Evolutionary conservation across 805 yeast species (phyloP), one percentile per base, ranked within the genome.

Genomic region (Yarrowia yakushimensis): DNA sequence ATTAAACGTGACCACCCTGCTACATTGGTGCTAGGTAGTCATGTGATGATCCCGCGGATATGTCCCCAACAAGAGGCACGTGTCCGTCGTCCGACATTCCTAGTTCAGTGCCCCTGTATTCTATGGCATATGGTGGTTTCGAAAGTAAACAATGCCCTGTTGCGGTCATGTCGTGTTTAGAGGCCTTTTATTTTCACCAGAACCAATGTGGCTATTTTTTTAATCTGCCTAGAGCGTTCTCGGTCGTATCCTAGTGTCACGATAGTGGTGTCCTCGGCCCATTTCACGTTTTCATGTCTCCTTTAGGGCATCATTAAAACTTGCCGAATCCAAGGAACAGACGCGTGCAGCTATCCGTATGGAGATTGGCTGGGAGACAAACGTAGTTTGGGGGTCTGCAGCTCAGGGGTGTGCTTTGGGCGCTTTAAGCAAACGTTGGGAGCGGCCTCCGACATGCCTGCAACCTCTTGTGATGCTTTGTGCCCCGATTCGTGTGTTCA

Each of bases 301-400:
- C 2, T 15, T 15, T 15, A 7, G 9, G 15, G 10, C 17, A 15
- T 33, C 37, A 23, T 23, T 13, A 15, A 23, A 13, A 45, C 39
- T 30, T 48, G 39, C 55, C 37, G 37, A 15, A 48, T 48, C 55
- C 39, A 48, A 31, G 55, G 39, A 48, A 22, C 12, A 48, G n/a
- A 33, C 55, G 37, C 55, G 55, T 48, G 55, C 39, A 13, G 55
- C 18, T 17, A 48, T 48, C 55, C 22, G 55, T 31, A 11, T 48
- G 55, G 55, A 48, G 55, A 48, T 48, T 48, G 55, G 55, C 55
- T 48, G 55, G 28, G 34, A 43, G 33, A 9, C 20, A 27, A 43
- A 25, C 10, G 54, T 31, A 8, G 37, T 28, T 18, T 18, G 9
- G 23, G n/a, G 25, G 42, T 3, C 20, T 1, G 39, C 22, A 36